Evolutionary conservation across 139 green algal species (phyloP).

Genomic region (Marvania coccoides): DNA sequence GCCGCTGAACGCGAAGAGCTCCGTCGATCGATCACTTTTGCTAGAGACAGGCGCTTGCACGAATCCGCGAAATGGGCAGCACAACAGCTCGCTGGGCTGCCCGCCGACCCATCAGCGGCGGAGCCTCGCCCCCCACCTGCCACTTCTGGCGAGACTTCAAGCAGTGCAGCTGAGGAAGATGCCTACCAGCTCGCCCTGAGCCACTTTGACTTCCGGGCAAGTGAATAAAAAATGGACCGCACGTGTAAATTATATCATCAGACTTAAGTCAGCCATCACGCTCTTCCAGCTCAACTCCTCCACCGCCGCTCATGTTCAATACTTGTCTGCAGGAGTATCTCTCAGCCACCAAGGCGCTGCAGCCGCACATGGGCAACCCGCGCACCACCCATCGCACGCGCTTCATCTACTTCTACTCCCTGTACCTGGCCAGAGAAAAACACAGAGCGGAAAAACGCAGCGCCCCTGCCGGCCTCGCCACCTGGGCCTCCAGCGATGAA

Average conservation of each 20-base stretch:
- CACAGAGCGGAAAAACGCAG: slow-evolving; percentile 21
- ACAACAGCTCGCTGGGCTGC: slow-evolving; percentile 52
- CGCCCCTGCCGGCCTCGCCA: not conserved
- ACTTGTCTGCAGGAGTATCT: slow-evolving; percentile 59
- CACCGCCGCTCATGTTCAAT: not conserved
- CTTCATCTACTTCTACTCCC: slow-evolving; percentile 77
- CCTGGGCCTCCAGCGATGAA: not conserved
- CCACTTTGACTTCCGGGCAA: slow-evolving; percentile 63
- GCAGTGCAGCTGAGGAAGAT: slow-evolving; percentile 11
- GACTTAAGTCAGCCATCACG: too few species aligned
- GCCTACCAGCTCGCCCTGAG: slow-evolving; percentile 46
- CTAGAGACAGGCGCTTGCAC: slow-evolving; percentile 38
- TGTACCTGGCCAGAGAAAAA: slow-evolving; percentile 83
- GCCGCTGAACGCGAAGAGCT: slow-evolving; percentile 49
- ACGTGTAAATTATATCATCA: not conserved
- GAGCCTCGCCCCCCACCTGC: not conserved
- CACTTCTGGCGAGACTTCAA: too few species aligned
- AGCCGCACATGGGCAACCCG: slow-evolving; percentile 1
- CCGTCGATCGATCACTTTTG: slow-evolving; percentile 35
- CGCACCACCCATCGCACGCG: slow-evolving; percentile 17
- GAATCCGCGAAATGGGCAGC: slow-evolving; percentile 60
- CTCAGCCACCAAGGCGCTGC: slow-evolving; percentile 56
- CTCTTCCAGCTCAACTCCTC: too few species aligned
- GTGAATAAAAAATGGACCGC: not conserved
- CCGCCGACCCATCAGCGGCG: not conserved